Base-by-base conservation (phyloP, 2,329 filamentous ascomycete genomes). In the Nemania sp. region DNA sequence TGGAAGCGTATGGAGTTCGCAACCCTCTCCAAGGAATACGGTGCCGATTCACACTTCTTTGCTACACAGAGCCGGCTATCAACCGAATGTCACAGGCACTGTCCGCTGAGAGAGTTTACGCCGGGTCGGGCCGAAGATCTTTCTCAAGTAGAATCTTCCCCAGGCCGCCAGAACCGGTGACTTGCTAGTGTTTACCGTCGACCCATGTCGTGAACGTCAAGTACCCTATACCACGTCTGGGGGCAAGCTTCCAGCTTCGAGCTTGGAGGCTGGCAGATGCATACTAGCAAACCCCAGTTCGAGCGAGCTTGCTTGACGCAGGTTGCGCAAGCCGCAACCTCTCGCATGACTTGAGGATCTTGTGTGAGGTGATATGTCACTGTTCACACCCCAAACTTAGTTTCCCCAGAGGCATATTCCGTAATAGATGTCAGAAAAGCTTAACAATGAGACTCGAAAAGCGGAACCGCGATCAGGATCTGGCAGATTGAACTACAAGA, bases 291-390 rank as follows among this genome's bases (percentile, higher is more conserved):
- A 51, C 47, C 59, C 57, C 53, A 63, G 57, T 49, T 62, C 54
- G 29, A 58, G 66, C 72, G 67, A 64, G 54, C 64, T 52, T 54
- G 56, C 41, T 67, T 57, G 62, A 64, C 69, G 70, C 69, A 69
- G 73, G 73, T 73, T 73, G 73, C 72, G 76, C 75, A 77, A 76
- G 74, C 75, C 77, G 75, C 76, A 76, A 69, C 73, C 64, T 67
- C 75, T 74, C 74, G 77, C 76, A 76, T 74, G 70, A 76, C 77
- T 78, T 73, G 72, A 74, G 83, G 83, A 86, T 86, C 83, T 84
- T 83, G 84, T 86, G 79, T 74, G 77, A 85, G 81, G 81, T 84
- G 83, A 85, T 80, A 79, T 74, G 78, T 84, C 80, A 80, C 76
- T 77, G 77, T 69, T 68, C 73, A 75, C 73, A 69, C 72, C 54